These are phyloP conservation scores for Sextonia rubra DNA, from an alignment of 164 flowering plant species.

Conservation along the genomic window DNA sequence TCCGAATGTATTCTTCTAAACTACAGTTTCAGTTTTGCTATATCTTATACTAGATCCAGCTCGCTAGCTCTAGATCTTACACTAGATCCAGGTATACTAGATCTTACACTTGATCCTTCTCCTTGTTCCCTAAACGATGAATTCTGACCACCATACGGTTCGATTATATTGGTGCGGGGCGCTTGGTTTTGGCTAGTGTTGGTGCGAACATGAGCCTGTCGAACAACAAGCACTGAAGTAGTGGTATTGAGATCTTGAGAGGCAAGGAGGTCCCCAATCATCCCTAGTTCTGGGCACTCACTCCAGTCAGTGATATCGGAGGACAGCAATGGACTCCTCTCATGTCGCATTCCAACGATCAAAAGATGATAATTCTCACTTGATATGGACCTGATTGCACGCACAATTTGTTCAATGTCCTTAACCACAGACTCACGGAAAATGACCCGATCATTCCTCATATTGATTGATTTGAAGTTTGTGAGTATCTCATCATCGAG, in stretches of 20 bases:
- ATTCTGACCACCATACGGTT: too few species aligned
- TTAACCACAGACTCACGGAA: constrained; percentile 28
- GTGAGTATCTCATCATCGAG: constrained; percentile 4
- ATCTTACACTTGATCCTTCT: too few species aligned
- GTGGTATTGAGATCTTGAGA: constrained; percentile 17
- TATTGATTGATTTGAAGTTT: constrained; percentile 15
- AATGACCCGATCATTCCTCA: constrained; percentile 1
- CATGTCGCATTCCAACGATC: constrained; percentile 31
- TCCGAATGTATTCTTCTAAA: too few species aligned
- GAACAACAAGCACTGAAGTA: constrained; percentile 35
- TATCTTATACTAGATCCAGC: too few species aligned
- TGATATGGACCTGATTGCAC: constrained; percentile 18
- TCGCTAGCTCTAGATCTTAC: too few species aligned
- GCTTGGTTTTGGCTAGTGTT: too few species aligned
- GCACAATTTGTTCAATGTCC: constrained; percentile 20
- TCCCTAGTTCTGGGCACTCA: constrained; percentile 27
- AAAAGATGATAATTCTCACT: constrained; percentile 23
- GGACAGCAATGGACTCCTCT: constrained; percentile 3
- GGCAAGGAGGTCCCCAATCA: constrained; percentile 31
- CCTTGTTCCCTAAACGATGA: too few species aligned
- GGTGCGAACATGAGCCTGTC: too few species aligned
- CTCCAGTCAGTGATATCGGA: constrained; percentile 24
- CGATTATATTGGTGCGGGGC: too few species aligned
- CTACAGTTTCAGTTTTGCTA: too few species aligned
- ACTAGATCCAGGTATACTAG: too few species aligned